Evolutionary conservation across 192 early-diverging fungal genomes (phyloP).

Genomic region (Umbelopsis vinacea): DNA sequence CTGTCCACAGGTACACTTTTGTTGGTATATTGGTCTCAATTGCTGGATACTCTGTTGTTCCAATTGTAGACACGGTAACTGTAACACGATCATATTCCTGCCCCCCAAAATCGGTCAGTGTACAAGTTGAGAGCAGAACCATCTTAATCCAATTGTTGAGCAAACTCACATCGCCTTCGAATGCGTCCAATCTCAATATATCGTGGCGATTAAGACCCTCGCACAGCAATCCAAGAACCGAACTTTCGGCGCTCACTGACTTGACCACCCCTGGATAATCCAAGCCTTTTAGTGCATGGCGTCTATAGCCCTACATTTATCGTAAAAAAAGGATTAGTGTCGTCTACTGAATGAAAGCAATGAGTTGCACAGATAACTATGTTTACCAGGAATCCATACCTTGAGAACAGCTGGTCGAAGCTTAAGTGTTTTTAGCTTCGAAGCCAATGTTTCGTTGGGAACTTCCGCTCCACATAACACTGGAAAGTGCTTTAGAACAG

Average conservation of each 20-base stretch:
- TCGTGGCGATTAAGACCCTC: conserved; percentile 1
- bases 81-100: conserved; percentile 14
- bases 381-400: not conserved
- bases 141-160: not conserved
- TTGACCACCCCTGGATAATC: conserved; percentile 22
- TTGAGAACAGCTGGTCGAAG: not conserved
- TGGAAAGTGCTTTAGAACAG: not conserved
- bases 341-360: no score
- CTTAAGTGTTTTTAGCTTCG: not conserved
- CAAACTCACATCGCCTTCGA: conserved; percentile 14
- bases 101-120: not conserved
- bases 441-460: not conserved
- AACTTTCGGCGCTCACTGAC: not conserved
- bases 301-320: not conserved
- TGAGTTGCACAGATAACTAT: not conserved
- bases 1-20: conserved; percentile 9
- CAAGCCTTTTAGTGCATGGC: conserved; percentile 2
- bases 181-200: conserved; percentile 5
- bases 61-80: not conserved
- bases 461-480: not conserved
- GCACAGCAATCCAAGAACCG: not conserved
- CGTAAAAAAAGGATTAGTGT: not conserved
- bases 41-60: not conserved
- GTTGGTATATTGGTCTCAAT: conserved; percentile 1
- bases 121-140: no score